These are phyloP conservation scores for Musa acuminata DNA, from an alignment of 176 grass and related monocot genomes.

Conservation along the genomic window DNA sequence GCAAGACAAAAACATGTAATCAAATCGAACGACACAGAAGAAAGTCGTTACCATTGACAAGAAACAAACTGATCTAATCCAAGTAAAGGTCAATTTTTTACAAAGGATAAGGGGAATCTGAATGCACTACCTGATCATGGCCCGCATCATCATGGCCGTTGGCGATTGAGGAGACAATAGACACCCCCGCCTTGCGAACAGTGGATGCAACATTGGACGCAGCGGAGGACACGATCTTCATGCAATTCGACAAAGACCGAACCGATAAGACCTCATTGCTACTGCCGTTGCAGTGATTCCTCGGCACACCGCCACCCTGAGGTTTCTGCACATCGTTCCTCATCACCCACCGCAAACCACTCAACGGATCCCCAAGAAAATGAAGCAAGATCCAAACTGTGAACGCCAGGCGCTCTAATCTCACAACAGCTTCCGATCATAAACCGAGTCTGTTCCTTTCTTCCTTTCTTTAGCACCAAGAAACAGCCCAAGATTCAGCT, in stretches of 20 bases:
- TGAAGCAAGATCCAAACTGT: neutral
- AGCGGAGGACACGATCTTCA: slow-evolving; percentile 82
- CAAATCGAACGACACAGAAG: neutral
- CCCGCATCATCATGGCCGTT: slow-evolving; percentile 38
- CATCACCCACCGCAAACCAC: slow-evolving; percentile 25
- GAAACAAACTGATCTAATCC: neutral
- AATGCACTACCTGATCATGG: slow-evolving; percentile 53
- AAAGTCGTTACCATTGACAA: neutral
- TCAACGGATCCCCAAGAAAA: neutral
- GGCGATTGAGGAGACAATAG: slow-evolving; percentile 67
- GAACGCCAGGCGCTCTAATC: neutral
- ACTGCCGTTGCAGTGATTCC: neutral
- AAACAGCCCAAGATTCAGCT: slow-evolving; percentile 11
- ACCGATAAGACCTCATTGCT: slow-evolving; percentile 55
- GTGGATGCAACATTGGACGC: slow-evolving; percentile 77
- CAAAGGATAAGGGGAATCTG: neutral
- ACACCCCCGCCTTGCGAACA: slow-evolving; percentile 50
- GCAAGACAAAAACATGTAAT: neutral
- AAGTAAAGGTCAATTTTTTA: neutral
- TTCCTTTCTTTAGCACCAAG: neutral
- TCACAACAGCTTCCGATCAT: slow-evolving; percentile 4
- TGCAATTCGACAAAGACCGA: slow-evolving; percentile 60
- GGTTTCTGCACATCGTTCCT: slow-evolving; percentile 54
- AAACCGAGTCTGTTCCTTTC: slow-evolving; percentile 19
- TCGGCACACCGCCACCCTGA: slow-evolving; percentile 19